Conservation (phyloP, 805 yeast species). For the Pichia manshurica region DNA sequence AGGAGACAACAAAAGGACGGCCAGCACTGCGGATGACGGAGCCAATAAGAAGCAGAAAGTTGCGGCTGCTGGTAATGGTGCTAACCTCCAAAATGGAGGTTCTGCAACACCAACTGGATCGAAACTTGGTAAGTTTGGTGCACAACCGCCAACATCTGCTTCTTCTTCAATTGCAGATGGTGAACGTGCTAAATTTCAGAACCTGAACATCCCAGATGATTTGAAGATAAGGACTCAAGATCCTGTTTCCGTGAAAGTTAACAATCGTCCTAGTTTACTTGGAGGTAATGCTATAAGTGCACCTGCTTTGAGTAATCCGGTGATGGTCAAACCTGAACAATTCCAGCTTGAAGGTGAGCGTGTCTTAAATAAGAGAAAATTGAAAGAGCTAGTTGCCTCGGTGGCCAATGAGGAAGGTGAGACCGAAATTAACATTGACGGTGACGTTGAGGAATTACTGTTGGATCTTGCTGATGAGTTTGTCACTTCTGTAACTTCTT, state of each 20-base stretch:
- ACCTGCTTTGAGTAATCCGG: conserved; percentile 72
- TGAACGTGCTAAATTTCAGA: conserved; percentile 42
- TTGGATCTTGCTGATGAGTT: conserved; percentile 95
- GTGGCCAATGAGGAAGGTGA: conserved; percentile 87
- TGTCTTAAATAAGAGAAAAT: conserved; percentile 81
- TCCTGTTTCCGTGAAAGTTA: conserved; percentile 54
- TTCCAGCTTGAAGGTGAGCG: conserved; percentile 79
- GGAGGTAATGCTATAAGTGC: conserved; percentile 77
- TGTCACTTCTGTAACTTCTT: conserved; percentile 81
- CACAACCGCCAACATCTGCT: not conserved
- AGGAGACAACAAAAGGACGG: conserved; percentile 11
- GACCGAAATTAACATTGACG: conserved; percentile 84
- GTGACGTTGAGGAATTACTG: conserved; percentile 88
- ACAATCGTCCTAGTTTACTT: conserved; percentile 73
- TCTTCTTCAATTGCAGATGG: not conserved
- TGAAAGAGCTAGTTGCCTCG: conserved; percentile 78
- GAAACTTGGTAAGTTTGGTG: not conserved
- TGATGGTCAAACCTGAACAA: conserved; percentile 65
- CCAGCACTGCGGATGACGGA: conserved; percentile 12
- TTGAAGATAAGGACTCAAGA: conserved; percentile 60
- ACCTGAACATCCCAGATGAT: conserved; percentile 66
- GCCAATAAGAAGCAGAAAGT: conserved; percentile 10
- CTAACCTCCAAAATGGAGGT: conserved; percentile 8
- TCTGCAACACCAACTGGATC: conserved; percentile 7
- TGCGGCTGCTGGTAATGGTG: conserved; percentile 4